A percentile compares a stretch with the other conserved stretches of the same genome.
phyloP scores from a whole-genome alignment of 2,329 filamentous ascomycete species.

The Aspergillus pseudonomiae region DNA sequence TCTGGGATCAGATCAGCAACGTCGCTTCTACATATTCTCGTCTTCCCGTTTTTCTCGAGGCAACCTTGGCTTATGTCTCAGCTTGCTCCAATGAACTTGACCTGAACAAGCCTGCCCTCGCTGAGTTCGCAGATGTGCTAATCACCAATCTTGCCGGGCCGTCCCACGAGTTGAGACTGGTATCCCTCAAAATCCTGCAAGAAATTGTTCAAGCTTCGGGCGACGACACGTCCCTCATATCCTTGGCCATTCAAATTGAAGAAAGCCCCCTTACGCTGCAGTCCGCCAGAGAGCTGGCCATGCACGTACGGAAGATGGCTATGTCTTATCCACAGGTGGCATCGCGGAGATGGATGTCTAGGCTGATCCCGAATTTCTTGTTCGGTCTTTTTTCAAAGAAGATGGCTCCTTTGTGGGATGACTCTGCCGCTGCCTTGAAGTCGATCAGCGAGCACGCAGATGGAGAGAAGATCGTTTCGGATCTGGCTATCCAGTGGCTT shows the following conservation, averaged over 20 bases:
- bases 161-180: conserved; percentile 73
- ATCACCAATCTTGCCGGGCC: conserved; percentile 74
- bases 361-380: conserved; percentile 77
- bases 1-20: conserved; percentile 68
- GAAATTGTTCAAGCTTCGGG: conserved; percentile 54
- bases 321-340: conserved; percentile 63
- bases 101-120: conserved; percentile 59
- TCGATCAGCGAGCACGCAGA: conserved; percentile 69
- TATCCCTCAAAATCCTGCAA: conserved; percentile 72
- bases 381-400: conserved; percentile 89
- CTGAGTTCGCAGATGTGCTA: conserved; percentile 65
- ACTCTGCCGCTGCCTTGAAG: conserved; percentile 74
- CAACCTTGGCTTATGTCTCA: conserved; percentile 56
- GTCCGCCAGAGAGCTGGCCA: conserved; percentile 75
- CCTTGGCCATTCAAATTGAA: conserved; percentile 76
- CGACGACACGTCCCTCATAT: conserved; percentile 47
- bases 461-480: conserved; percentile 73
- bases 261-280: conserved; percentile 76
- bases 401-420: conserved; percentile 84
- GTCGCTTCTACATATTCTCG: conserved; percentile 69
- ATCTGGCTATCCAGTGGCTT: conserved; percentile 79
- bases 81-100: conserved; percentile 29
- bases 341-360: conserved; percentile 66
- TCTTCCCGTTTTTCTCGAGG: conserved; percentile 67
- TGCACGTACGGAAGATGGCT: conserved; percentile 80